A percentile compares a stretch with the other conserved stretches of the same genome.
These are phyloP conservation scores for Myxozyma nipponensis DNA, from an alignment of 805 yeast genomes.

Conservation along the genomic window DNA sequence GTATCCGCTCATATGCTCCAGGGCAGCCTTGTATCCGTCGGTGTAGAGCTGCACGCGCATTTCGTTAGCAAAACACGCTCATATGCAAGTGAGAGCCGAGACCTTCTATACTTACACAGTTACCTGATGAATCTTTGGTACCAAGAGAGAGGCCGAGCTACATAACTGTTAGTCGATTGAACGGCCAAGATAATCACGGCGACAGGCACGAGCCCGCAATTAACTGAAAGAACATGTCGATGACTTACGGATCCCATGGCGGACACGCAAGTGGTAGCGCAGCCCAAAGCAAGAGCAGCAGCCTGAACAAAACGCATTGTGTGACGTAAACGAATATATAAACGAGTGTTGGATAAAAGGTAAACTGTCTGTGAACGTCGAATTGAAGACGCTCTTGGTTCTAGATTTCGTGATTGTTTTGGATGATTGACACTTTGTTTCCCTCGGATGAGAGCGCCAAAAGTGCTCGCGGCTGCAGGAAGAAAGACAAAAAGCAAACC, in stretches of 20 bases:
- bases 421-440: too few species aligned
- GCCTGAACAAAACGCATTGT: background rate
- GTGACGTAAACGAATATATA: too few species aligned
- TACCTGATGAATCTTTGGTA: slow-evolving; percentile 50
- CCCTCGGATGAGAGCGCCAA: too few species aligned
- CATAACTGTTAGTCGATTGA: slow-evolving; percentile 26
- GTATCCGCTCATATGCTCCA: slow-evolving; percentile 55
- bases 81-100: too few species aligned
- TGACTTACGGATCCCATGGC: background rate
- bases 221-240: background rate
- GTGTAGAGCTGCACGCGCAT: slow-evolving; percentile 38
- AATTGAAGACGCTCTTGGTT: too few species aligned
- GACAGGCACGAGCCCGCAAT: background rate
- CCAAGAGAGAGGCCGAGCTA: slow-evolving; percentile 82
- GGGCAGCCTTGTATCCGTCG: slow-evolving; percentile 65
- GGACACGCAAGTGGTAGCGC: background rate
- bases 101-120: slow-evolving; percentile 28
- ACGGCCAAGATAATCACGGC: too few species aligned
- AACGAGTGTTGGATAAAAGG: too few species aligned
- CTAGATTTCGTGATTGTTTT: too few species aligned
- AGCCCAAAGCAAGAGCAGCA: background rate
- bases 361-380: too few species aligned
- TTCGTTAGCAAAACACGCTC: background rate
- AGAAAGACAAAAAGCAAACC: too few species aligned
- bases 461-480: too few species aligned